Conservation (phyloP, 108 stramenopile species). For the Phaeodactylum tricornutum region DNA sequence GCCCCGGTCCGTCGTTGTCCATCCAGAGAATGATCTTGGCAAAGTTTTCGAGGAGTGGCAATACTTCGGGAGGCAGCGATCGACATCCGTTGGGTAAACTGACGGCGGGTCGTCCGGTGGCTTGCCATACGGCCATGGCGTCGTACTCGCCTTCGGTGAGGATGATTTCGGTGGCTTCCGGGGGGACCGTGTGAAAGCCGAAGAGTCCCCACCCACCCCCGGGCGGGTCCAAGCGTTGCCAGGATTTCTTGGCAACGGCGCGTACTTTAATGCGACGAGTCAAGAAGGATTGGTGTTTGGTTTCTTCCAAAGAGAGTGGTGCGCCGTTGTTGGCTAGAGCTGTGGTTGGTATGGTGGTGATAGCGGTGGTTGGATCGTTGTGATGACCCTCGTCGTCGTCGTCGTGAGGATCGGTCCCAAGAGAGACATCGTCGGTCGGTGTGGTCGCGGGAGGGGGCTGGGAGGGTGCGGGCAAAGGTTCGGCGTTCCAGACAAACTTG, state of each 20-base stretch:
- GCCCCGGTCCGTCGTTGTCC: slow-evolving; percentile 89
- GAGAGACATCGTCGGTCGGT: too few species aligned
- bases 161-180: slow-evolving; percentile 62
- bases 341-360: background rate
- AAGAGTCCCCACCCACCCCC: slow-evolving; percentile 94
- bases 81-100: slow-evolving; percentile 91
- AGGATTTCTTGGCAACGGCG: slow-evolving; percentile 63
- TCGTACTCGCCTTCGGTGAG: slow-evolving; percentile 98
- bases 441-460: too few species aligned
- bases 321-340: slow-evolving; percentile 2
- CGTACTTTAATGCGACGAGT: slow-evolving; percentile 78
- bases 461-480: background rate
- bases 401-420: background rate
- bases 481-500: slow-evolving; percentile 8
- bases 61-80: slow-evolving; percentile 75
- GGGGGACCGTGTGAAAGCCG: slow-evolving; percentile 87
- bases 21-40: slow-evolving; percentile 91
- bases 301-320: too few species aligned
- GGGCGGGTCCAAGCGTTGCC: slow-evolving; percentile 72
- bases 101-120: slow-evolving; percentile 72
- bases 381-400: slow-evolving; percentile 3
- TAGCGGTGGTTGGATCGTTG: slow-evolving; percentile 6
- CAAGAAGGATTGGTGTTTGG: slow-evolving; percentile 31
- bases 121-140: slow-evolving; percentile 96
- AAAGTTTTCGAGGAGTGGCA: slow-evolving; percentile 89